Base-by-base conservation (phyloP, 768 basidiomycete species). In the Podaxis rugospora region DNA sequence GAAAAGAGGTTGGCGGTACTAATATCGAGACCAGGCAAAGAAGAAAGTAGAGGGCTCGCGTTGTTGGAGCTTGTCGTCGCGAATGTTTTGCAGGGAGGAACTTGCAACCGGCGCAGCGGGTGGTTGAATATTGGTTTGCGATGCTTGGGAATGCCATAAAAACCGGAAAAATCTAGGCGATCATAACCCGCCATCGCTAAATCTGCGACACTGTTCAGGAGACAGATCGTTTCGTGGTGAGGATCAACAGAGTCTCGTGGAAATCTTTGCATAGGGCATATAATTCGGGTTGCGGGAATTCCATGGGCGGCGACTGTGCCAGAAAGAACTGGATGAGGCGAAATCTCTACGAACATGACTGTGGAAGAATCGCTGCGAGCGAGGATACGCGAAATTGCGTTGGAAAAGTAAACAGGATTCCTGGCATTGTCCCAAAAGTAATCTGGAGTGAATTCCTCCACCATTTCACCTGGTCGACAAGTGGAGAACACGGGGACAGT, bases 401-500 rank as follows among this genome's bases (percentile, higher is more conserved):
- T 51, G 0, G 65, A 63, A 64, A 82, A 82, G 6, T 63, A 65
- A 2, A 81, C 80, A 3, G 76, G 74, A 2, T 64, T 59, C 7
- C 76, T 71, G 5, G 72, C 68, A 59, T 74, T 76, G 46, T 67
- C 39, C 80, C 80, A 81, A 49, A 75, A 73, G 64, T 81, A 81
- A 6, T 77, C 70, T 0, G 72, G 64, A 6, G 68, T 68, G 60
- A 75, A 78, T 0, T 62, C 58, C 1, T 65, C 59, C 16, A 66
- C 67, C 3, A 63, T 44, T 0, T 63, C 44, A 0, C 75, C 77
- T 10, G 44, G 44, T 27, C 74, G 74, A 5, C 67, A 56, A 5
- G 78, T 76, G 0, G 80, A 82, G 63, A 71, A 80, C 1, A 71
- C 72, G 1, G 68, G 59, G 13, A 74, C 66, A 3, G 46, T 39